A percentile compares a stretch with the other conserved stretches of the same genome.
Conservation (phyloP, 2,329 filamentous ascomycete species). For the Colletotrichum phormii region DNA sequence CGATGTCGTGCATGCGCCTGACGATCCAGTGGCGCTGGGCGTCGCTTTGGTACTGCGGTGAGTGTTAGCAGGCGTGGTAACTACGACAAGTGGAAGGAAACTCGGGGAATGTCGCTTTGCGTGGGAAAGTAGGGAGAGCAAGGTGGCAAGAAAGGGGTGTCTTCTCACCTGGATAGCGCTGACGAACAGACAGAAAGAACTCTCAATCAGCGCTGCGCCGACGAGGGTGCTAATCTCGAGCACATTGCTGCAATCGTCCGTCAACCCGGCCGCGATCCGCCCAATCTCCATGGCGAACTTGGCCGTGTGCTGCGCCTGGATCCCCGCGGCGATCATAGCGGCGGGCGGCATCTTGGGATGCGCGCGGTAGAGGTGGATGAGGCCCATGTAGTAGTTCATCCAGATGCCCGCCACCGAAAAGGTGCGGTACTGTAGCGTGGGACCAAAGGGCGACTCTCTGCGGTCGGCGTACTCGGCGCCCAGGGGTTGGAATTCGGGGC, state of each 20-base stretch:
- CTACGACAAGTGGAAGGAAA: background rate
- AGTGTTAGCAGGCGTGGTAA: slow-evolving; percentile 33
- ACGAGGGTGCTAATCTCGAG: slow-evolving; percentile 79
- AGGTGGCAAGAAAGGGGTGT: too few relatives aligned
- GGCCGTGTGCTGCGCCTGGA: slow-evolving; percentile 79
- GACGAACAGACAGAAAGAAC: slow-evolving; percentile 86
- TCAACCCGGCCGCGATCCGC: slow-evolving; percentile 80
- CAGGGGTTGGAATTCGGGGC: slow-evolving; percentile 81
- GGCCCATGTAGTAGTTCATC: slow-evolving; percentile 87
- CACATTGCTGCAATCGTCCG: slow-evolving; percentile 63
- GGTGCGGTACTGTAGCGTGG: slow-evolving; percentile 83
- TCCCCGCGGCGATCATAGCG: slow-evolving; percentile 85
- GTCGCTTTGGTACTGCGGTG: slow-evolving; percentile 73
- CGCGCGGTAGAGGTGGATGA: slow-evolving; percentile 83
- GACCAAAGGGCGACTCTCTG: slow-evolving; percentile 81
- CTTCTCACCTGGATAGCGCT: slow-evolving; percentile 76
- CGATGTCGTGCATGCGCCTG: slow-evolving; percentile 78
- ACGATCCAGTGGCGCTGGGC: slow-evolving; percentile 84
- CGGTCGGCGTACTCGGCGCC: slow-evolving; percentile 73
- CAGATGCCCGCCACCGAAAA: slow-evolving; percentile 90
- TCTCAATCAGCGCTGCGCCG: slow-evolving; percentile 85
- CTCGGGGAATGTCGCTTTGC: background rate
- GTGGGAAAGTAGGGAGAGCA: too few relatives aligned
- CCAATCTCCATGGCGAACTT: slow-evolving; percentile 80
- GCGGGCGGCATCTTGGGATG: slow-evolving; percentile 94